Evolutionary conservation across 2,329 filamentous ascomycete species (phyloP).

Genomic region (Botrytis deweyae): DNA sequence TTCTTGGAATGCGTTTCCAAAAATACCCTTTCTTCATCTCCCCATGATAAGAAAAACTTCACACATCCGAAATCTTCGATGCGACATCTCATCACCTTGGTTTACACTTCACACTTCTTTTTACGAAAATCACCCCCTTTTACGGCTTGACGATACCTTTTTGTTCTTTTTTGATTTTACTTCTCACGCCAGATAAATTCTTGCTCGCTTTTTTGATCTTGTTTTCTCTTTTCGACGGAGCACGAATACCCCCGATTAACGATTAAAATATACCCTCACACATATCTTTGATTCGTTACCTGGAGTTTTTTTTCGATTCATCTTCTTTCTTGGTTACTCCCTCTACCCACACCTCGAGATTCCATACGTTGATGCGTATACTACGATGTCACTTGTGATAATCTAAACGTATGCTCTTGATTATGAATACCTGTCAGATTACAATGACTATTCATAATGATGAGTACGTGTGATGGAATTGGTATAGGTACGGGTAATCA

Average conservation of each 20-base stretch:
- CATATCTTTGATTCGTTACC: constrained; percentile 22
- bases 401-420: background rate
- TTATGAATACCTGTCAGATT: background rate
- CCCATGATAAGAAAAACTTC: background rate
- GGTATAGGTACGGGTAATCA: background rate
- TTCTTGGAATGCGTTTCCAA: constrained; percentile 12
- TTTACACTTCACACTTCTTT: background rate
- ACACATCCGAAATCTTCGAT: constrained; percentile 13
- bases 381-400: background rate
- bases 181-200: background rate
- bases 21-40: background rate
- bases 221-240: background rate
- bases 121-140: background rate
- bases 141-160: constrained; percentile 18
- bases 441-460: background rate
- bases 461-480: background rate
- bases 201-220: background rate
- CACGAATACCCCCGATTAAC: constrained; percentile 20
- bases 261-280: constrained; percentile 11
- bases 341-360: background rate
- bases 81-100: constrained; percentile 8
- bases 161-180: background rate
- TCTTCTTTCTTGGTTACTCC: background rate
- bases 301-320: constrained; percentile 17
- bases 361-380: background rate